These are phyloP conservation scores for Solanum dulcamara DNA, from an alignment of 257 asterid genomes.

Conservation along the genomic window DNA sequence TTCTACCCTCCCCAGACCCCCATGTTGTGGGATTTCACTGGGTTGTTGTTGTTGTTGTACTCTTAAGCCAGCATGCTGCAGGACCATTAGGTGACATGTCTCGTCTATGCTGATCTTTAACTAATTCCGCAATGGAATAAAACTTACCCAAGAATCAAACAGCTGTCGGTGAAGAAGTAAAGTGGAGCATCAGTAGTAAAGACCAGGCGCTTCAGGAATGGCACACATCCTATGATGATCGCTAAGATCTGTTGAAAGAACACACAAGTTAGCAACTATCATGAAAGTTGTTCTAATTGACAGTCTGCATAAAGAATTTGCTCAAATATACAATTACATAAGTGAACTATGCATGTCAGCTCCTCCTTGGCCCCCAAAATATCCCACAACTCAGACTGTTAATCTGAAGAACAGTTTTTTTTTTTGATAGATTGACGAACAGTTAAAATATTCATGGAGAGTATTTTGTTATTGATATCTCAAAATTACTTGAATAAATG, in stretches of 20 bases:
- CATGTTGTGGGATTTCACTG: no score
- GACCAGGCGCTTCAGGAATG: constrained; percentile 62
- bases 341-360: not conserved
- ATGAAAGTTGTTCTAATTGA: not conserved
- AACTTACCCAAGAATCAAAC: constrained; percentile 92
- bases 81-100: not conserved
- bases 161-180: constrained; percentile 95
- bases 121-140: constrained; percentile 5
- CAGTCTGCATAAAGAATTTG: not conserved
- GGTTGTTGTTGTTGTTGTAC: no score
- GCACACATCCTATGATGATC: constrained; percentile 77
- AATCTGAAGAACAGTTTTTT: not conserved
- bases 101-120: not conserved
- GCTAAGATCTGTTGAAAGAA: constrained; percentile 62
- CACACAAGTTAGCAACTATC: not conserved
- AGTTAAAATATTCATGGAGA: not conserved
- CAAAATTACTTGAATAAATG: not conserved
- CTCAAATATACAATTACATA: not conserved
- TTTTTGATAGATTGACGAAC: not conserved
- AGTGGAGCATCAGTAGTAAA: constrained; percentile 88
- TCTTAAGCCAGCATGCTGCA: not conserved
- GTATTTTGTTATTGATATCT: not conserved
- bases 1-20: no score
- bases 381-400: not conserved
- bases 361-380: not conserved